A percentile compares a stretch with the other conserved stretches of the same genome.
These are phyloP conservation scores for Bruguiera parviflora DNA, from an alignment of 345 rosid genomes.

Conservation along the genomic window DNA sequence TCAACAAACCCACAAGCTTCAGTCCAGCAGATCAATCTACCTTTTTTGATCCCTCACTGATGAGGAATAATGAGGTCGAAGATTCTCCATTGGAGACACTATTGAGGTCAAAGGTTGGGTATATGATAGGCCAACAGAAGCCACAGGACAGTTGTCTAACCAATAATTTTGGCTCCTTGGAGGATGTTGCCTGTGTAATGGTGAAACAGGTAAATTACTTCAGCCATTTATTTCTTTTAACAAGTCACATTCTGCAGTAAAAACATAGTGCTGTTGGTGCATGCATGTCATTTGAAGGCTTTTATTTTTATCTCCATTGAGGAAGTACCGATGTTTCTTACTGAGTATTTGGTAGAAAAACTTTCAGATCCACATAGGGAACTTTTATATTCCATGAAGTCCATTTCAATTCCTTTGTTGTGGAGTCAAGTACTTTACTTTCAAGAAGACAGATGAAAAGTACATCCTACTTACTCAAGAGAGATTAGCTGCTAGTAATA, in stretches of 20 bases:
- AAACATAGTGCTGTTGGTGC: background rate
- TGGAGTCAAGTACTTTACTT: background rate
- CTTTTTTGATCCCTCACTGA: conserved; percentile 31
- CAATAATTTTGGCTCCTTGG: conserved; percentile 57
- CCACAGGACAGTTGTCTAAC: conserved; percentile 41
- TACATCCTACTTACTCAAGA: too few species aligned
- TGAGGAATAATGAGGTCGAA: conserved; percentile 35
- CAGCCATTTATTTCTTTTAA: background rate
- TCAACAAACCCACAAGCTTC: conserved; percentile 36
- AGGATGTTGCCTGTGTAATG: conserved; percentile 56
- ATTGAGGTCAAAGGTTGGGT: conserved; percentile 40
- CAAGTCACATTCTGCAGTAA: background rate
- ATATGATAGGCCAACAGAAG: conserved; percentile 43
- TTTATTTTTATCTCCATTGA: background rate
- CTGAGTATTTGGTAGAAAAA: too few species aligned
- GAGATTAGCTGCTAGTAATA: too few species aligned
- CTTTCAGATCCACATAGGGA: too few species aligned
- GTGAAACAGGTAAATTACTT: conserved; percentile 49
- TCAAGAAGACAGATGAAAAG: too few species aligned
- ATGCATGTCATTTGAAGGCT: background rate
- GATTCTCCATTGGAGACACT: conserved; percentile 36
- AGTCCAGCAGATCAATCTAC: conserved; percentile 34
- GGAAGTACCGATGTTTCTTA: too few species aligned
- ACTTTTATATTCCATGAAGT: background rate
- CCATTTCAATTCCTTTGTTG: background rate